phyloP scores from a whole-genome alignment of 352 stramenopile genomes.

The Phytopythium delawarense region DNA sequence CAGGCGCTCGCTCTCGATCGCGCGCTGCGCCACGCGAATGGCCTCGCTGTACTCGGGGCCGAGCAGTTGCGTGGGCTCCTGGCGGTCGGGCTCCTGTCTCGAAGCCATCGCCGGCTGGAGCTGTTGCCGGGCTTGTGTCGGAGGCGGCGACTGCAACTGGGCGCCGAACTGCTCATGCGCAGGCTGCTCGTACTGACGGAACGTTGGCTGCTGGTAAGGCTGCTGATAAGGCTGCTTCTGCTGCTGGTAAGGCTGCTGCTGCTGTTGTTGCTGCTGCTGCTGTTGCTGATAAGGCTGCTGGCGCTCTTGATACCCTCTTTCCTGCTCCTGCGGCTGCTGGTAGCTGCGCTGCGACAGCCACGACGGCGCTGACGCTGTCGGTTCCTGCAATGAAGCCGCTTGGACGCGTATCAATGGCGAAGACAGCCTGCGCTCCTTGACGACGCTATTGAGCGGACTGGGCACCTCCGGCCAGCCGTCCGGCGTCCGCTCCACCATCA shows the following conservation, averaged over 20 bases:
- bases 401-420: neutral
- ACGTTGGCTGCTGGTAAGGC: neutral
- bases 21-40: conserved; percentile 54
- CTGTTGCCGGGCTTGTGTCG: conserved; percentile 7
- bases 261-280: neutral
- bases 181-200: neutral
- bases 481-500: conserved; percentile 1
- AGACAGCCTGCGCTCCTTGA: neutral
- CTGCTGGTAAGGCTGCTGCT: neutral
- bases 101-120: neutral
- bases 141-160: neutral
- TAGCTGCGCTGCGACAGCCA: neutral
- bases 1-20: conserved; percentile 64
- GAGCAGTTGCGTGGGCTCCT: conserved; percentile 32
- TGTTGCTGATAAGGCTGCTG: neutral
- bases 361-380: neutral
- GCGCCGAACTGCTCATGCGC: neutral
- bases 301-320: no score
- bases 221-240: neutral
- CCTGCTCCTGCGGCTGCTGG: neutral
- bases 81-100: conserved; percentile 15
- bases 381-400: neutral
- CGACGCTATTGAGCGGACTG: neutral
- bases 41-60: conserved; percentile 60
- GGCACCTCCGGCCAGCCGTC: conserved; percentile 15